These are phyloP conservation scores for Porcisia deanei DNA, from an alignment of 208 protist species.

Conservation along the genomic window DNA sequence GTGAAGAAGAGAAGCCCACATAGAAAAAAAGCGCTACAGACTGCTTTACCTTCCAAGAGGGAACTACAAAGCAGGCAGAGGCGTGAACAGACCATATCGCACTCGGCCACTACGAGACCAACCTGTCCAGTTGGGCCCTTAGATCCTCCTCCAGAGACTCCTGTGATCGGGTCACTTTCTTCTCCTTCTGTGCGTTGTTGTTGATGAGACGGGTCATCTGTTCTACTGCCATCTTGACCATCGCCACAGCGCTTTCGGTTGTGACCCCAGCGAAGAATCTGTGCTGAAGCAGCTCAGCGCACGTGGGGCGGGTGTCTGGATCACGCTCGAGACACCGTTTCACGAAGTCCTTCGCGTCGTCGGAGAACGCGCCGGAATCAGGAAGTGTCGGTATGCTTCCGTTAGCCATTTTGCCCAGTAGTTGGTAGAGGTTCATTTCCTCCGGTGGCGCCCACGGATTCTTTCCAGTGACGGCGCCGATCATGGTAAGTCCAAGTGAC, in stretches of 20 bases:
- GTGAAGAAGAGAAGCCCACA: background rate
- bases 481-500: conserved; percentile 91
- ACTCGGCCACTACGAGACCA: conserved; percentile 35
- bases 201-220: conserved; percentile 87
- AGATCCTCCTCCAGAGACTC: conserved; percentile 70
- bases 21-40: background rate
- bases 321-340: conserved; percentile 72
- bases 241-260: conserved; percentile 64
- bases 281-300: conserved; percentile 77
- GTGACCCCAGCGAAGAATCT: conserved; percentile 75
- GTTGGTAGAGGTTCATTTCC: conserved; percentile 88
- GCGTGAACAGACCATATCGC: background rate
- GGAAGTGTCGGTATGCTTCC: conserved; percentile 76
- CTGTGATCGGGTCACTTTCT: conserved; percentile 45
- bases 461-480: conserved; percentile 75
- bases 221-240: conserved; percentile 83
- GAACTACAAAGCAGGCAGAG: conserved; percentile 7
- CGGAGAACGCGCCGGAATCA: conserved; percentile 61
- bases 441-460: conserved; percentile 89
- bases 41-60: background rate
- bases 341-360: conserved; percentile 74
- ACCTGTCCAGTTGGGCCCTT: conserved; percentile 67
- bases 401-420: conserved; percentile 78
- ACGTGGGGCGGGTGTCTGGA: conserved; percentile 64
- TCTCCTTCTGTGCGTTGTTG: conserved; percentile 73